These are phyloP conservation scores for Selaginella tamariscina DNA, from an alignment of 75 land plant species.

Conservation along the genomic window DNA sequence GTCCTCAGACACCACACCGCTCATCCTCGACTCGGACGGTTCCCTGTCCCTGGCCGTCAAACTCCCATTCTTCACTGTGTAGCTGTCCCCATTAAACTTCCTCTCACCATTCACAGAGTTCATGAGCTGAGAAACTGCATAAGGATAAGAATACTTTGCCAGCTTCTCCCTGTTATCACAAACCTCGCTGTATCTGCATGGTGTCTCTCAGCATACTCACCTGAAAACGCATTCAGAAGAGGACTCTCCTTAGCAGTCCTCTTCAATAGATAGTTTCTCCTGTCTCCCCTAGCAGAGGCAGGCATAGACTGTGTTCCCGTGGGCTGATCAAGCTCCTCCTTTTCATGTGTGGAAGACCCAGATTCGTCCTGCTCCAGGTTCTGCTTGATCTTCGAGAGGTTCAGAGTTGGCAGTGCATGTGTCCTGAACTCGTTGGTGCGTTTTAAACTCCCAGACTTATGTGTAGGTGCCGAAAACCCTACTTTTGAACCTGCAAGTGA, in stretches of 20 bases:
- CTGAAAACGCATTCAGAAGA: not conserved
- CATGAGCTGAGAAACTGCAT: not conserved
- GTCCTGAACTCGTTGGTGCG: not conserved
- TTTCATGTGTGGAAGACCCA: constrained; percentile 2
- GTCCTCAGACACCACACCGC: not conserved
- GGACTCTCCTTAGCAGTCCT: constrained; percentile 12
- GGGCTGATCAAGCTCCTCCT: constrained; percentile 2
- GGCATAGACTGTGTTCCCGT: not conserved
- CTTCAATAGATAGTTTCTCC: constrained; percentile 10
- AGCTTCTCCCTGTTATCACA: constrained; percentile 6
- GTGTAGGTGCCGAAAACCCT: not conserved
- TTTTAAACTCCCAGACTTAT: not conserved
- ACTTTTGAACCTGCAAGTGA: not conserved
- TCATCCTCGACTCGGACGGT: not conserved
- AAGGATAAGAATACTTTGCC: constrained; percentile 6
- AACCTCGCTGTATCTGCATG: not conserved
- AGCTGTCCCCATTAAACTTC: constrained; percentile 8
- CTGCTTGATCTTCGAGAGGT: constrained; percentile 22
- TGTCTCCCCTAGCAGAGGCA: not conserved
- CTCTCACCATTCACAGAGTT: not conserved
- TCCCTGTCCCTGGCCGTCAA: not conserved
- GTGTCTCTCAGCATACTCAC: not conserved
- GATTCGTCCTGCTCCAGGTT: constrained; percentile 16
- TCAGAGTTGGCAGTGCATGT: constrained; percentile 19
- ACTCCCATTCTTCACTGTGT: not conserved